Percentiles rank a stretch among this genome's conserved stretches.
These are phyloP conservation scores for Xylaria multiplex DNA, from an alignment of 2,329 filamentous ascomycete species.

Conservation along the genomic window DNA sequence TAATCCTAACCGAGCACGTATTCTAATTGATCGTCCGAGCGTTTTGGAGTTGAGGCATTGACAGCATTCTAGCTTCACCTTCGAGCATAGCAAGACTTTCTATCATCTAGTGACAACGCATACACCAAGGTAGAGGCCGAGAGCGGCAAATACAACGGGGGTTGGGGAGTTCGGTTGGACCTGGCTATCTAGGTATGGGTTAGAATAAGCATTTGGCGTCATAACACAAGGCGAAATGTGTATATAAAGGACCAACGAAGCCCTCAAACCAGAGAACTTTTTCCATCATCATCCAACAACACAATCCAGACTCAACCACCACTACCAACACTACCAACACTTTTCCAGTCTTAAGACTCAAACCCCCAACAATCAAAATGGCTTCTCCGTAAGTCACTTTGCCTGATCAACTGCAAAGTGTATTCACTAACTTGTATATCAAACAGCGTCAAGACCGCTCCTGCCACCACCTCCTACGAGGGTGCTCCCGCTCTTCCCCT, in stretches of 20 bases:
- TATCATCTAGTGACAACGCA: constrained; percentile 14
- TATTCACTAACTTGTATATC: constrained; percentile 14
- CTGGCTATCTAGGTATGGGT: constrained; percentile 6
- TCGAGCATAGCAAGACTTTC: not conserved
- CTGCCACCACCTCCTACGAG: constrained; percentile 22
- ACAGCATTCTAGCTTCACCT: not conserved
- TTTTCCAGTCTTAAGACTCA: constrained; percentile 1
- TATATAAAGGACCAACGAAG: constrained; percentile 38
- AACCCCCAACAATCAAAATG: constrained; percentile 37
- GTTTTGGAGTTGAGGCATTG: constrained; percentile 12
- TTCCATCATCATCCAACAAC: constrained; percentile 31
- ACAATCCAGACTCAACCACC: not conserved
- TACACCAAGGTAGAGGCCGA: not conserved
- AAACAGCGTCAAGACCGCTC: constrained; percentile 39
- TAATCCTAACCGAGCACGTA: not conserved
- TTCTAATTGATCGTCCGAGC: constrained; percentile 32
- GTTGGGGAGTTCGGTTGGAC: constrained; percentile 4
- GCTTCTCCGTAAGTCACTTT: constrained; percentile 42
- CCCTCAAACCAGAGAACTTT: constrained; percentile 29
- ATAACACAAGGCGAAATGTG: constrained; percentile 24
- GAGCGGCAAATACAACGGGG: constrained; percentile 25
- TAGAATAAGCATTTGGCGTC: constrained; percentile 9
- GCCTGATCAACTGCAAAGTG: not conserved
- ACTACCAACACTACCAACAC: not conserved
- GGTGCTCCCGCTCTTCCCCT: constrained; percentile 39